Base-by-base conservation (phyloP, 2,329 filamentous ascomycete species). In the Colletotrichum graminicola region DNA sequence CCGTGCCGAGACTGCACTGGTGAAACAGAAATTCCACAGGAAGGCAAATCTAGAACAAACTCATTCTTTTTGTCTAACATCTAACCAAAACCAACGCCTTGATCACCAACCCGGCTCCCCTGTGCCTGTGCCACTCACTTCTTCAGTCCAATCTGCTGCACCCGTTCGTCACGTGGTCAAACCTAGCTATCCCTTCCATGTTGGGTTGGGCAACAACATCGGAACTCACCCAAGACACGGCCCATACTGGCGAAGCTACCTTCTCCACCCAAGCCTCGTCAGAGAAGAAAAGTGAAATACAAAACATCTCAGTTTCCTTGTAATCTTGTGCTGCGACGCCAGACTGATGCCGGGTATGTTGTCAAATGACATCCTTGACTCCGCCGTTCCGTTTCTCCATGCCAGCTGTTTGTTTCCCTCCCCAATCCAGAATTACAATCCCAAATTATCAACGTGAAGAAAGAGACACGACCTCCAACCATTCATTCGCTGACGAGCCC, bases 301-400 rank as follows among this genome's bases (percentile, higher is more conserved):
- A 41, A 54, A 63, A 63, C 45, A 66, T 59, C 47, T 62, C 65
- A 60, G 47, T 68, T 71, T 59, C 68, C 68, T 68, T 68, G 45
- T 68, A 68, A 54, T 68, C 65, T 11, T 71, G 68, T 71, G 57
- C 61, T 66, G 41, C 56, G 66, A 66, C 70, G 66, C 66, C 66
- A 66, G 65, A 57, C 66, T 66, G 52, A 72, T 72, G 70, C 70
- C 66, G 70, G 70, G 66, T 71, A 72, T 72, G 66, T 66, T 72
- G 70, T 66, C 70, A 71, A 71, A 71, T 72, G 70, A 66, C 61
- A 10, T 51, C 67, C 66, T 47, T 61, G 47, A 72, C 67, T 71
- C 66, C 55, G 51, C 47, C 56, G 16, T 41, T 45, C 34, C 55
- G 18, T 70, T 8, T 47, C 0, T 36, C 61, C 59, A 49, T 55